Conservation (phyloP, 2,329 filamentous ascomycete genomes). For the Exophiala mesophila region DNA sequence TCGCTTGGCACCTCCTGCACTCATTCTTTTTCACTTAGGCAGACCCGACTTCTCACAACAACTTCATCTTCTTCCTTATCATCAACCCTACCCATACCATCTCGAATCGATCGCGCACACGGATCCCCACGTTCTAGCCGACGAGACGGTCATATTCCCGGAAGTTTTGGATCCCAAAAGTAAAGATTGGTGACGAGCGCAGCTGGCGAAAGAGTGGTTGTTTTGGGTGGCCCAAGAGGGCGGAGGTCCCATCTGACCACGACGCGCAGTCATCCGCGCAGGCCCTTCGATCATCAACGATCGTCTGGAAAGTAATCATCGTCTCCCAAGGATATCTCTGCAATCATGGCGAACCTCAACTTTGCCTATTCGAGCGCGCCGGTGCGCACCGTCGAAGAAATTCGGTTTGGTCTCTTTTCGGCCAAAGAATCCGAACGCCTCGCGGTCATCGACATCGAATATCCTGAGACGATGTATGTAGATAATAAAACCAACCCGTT, state of each 20-base stretch:
- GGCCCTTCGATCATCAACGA: constrained; percentile 20
- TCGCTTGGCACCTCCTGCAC: neutral
- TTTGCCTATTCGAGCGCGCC: constrained; percentile 91
- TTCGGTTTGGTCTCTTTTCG: constrained; percentile 96
- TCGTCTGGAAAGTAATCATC: constrained; percentile 17
- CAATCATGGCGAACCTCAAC: constrained; percentile 83
- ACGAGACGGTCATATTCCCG: constrained; percentile 20
- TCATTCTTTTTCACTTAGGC: neutral
- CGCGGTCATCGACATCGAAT: constrained; percentile 93
- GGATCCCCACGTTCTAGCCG: constrained; percentile 13
- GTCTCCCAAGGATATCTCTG: constrained; percentile 30
- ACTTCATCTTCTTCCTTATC: constrained; percentile 17
- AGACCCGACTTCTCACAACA: constrained; percentile 7
- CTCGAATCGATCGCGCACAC: constrained; percentile 21
- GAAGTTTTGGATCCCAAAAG: constrained; percentile 19
- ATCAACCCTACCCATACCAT: constrained; percentile 19
- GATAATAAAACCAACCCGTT: constrained; percentile 19
- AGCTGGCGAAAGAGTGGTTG: constrained; percentile 20
- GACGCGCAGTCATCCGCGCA: constrained; percentile 21
- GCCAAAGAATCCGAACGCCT: constrained; percentile 99
- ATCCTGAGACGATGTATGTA: constrained; percentile 87
- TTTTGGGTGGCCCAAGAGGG: constrained; percentile 26
- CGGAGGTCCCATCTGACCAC: constrained; percentile 25
- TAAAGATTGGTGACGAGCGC: constrained; percentile 22
- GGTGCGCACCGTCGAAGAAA: constrained; percentile 96